These are phyloP conservation scores for Abrus precatorius DNA, from an alignment of 306 rosid species.

Conservation along the genomic window DNA sequence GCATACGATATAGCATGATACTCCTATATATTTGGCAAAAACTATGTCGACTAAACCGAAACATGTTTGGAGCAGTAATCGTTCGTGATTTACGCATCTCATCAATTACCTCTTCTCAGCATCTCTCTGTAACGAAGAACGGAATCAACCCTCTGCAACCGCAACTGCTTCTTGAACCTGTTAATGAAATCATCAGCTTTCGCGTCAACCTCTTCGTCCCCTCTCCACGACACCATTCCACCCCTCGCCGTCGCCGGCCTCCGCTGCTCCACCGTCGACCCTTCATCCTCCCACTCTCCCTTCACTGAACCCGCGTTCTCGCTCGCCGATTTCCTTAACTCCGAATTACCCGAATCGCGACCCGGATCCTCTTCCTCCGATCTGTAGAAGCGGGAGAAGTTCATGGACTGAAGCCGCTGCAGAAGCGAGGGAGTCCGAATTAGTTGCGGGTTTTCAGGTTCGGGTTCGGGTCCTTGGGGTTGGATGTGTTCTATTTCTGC, in stretches of 20 bases:
- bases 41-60: no score
- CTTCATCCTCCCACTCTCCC: constrained; percentile 24
- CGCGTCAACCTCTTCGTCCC: constrained; percentile 72
- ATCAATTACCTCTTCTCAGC: constrained; percentile 19
- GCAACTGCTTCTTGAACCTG: constrained; percentile 78
- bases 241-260: constrained; percentile 51
- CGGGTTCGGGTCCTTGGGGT: background rate
- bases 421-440: constrained; percentile 58
- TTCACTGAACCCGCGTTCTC: constrained; percentile 7
- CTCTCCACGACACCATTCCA: constrained; percentile 44
- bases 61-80: no score
- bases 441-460: background rate
- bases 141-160: constrained; percentile 79
- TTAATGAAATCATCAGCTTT: constrained; percentile 88
- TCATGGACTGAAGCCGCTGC: constrained; percentile 60
- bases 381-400: constrained; percentile 47
- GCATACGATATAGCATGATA: no score
- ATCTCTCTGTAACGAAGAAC: constrained; percentile 58
- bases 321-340: constrained; percentile 57
- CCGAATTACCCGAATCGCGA: constrained; percentile 34
- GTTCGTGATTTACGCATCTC: background rate
- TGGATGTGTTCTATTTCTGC: constrained; percentile 25
- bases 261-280: constrained; percentile 41
- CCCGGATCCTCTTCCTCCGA: constrained; percentile 50
- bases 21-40: no score